phyloP scores from a whole-genome alignment of 148 eudicot genomes.

The Spergularia marina region DNA sequence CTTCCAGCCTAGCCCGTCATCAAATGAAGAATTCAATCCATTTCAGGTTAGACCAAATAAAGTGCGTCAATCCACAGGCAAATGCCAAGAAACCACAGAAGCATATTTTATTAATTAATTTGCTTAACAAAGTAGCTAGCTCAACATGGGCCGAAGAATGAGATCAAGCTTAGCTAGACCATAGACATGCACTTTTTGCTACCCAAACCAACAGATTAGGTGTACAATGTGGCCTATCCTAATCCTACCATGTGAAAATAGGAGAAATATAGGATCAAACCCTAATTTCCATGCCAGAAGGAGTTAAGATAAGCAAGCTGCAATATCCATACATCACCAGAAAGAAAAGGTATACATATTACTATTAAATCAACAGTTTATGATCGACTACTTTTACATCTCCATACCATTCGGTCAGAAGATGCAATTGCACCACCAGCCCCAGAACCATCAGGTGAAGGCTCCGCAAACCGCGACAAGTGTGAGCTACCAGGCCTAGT shows the following conservation, averaged over 20 bases:
- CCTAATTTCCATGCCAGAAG: not conserved
- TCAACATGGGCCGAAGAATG: not conserved
- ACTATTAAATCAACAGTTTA: not conserved
- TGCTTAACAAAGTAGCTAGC: not conserved
- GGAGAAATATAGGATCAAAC: not conserved
- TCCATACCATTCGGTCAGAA: conserved; percentile 67
- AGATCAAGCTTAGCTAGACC: not conserved
- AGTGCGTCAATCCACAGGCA: not conserved
- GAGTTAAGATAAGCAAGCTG: not conserved
- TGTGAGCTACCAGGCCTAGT: conserved; percentile 94
- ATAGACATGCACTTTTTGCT: not conserved
- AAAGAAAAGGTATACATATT: not conserved
- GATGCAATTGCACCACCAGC: conserved; percentile 53
- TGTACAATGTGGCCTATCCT: not conserved
- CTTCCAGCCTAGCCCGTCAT: not conserved
- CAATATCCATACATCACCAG: not conserved
- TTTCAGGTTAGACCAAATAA: not conserved
- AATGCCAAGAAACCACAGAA: not conserved
- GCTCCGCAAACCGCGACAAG: conserved; percentile 87
- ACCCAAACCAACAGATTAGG: not conserved
- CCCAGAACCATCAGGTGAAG: conserved; percentile 51
- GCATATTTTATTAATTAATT: not conserved
- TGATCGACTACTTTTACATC: not conserved
- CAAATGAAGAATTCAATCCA: not conserved
- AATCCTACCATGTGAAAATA: conserved; percentile 2